phyloP scores from a whole-genome alignment of 306 rosid genomes.

The Comarum palustre region DNA sequence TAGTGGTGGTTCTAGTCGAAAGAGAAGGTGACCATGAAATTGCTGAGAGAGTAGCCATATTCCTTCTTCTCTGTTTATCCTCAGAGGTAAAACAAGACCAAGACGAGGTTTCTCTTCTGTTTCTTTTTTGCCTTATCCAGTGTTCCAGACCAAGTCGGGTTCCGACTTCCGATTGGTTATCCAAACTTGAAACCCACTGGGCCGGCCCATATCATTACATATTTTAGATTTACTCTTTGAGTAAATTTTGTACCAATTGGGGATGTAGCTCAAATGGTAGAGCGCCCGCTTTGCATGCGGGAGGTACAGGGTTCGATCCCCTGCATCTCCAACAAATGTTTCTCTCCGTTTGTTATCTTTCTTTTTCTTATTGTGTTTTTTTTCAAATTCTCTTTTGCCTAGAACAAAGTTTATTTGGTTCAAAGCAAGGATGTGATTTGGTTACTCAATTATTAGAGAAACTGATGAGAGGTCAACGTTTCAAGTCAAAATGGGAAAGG shows the following conservation, averaged over 20 bases:
- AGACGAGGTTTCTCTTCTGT: slow-evolving; percentile 4
- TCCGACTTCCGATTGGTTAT: not conserved
- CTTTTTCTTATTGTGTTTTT: too few relatives aligned
- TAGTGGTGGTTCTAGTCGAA: slow-evolving; percentile 17
- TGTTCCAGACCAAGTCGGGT: not conserved
- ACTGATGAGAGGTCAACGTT: not conserved
- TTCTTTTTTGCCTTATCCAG: not conserved
- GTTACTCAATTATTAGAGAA: slow-evolving; percentile 1
- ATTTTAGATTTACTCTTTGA: not conserved
- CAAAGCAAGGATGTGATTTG: not conserved
- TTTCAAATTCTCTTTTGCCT: too few relatives aligned
- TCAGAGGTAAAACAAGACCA: not conserved
- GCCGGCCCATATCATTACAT: not conserved
- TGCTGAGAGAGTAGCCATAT: slow-evolving; percentile 44
- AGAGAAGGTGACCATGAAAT: slow-evolving; percentile 35
- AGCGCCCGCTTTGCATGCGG: slow-evolving; percentile 73
- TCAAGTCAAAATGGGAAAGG: not conserved
- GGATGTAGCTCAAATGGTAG: slow-evolving; percentile 75
- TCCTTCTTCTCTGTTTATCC: not conserved
- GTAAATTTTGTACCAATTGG: too few relatives aligned
- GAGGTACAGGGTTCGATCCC: slow-evolving; percentile 67
- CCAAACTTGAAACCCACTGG: not conserved
- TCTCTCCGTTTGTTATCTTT: too few relatives aligned
- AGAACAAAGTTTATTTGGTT: too few relatives aligned
- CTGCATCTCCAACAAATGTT: slow-evolving; percentile 34